Base-by-base conservation (phyloP, 306 rosid species). In the Senna tora region DNA sequence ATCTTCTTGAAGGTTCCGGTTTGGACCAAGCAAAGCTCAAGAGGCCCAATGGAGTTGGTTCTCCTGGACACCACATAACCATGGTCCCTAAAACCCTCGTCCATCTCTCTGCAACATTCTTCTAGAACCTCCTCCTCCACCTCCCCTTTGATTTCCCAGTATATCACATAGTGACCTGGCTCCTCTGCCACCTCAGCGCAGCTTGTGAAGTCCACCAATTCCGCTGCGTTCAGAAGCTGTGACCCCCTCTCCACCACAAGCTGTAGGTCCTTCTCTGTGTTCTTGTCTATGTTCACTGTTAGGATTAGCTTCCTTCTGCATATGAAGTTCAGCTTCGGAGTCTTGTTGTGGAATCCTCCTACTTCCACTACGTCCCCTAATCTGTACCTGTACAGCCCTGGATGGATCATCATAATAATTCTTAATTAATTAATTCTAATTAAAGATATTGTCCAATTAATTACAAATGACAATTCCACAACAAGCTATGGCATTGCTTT, bases 321-420 rank as follows among this genome's bases (percentile, higher is more conserved):
- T 41, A 85, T 66, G 36, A 90, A 90, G 71, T 72, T 85, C 54
- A 90, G 20, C 57, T 86, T 90, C 2, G 96, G 96, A 1, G 91
- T 87, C 7, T 77, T 75, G 8, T 74, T 84, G 85, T 90, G 88
- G 56, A 90, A 90, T 3, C 84, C 91, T 0, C 75, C 88, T 71
- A 90, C 96, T 86, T 90, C 96, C 72, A 90, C 96, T 15, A 90
- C 88, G 68, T 90, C 96, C n/a, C 96, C 96, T 65, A 90, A 58
- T 56, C 89, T 72, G 82, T 53, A 85, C 81, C 96, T 90, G 8
- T 90, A 90, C 5, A 90, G 84, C 50, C 96, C 96, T 90, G 87
- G 20, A n/a, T n/a, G n/a, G n/a, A n/a, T n/a, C n/a, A n/a, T n/a
- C n/a, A n/a, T n/a, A n/a, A n/a, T n/a, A n/a, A n/a, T n/a, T n/a